Evolutionary conservation across 75 land plant species (phyloP).

Genomic region (Chamaecyparis obtusa): DNA sequence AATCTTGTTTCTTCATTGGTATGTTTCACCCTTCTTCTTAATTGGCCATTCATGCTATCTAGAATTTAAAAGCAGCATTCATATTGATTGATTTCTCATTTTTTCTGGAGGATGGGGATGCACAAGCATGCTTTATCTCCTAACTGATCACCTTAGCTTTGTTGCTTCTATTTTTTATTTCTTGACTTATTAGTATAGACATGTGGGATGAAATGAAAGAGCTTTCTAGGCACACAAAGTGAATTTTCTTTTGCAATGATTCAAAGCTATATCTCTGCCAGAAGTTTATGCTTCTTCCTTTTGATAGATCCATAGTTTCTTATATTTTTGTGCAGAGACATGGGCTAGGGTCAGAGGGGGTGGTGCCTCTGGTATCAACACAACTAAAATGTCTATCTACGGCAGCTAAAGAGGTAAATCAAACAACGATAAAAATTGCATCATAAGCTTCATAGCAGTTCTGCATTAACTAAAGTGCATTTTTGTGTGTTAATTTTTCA

Average conservation of each 20-base stretch:
- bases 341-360: neutral
- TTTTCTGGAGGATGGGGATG: neutral
- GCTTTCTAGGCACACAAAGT: neutral
- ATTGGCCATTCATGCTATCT: neutral
- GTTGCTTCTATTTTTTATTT: neutral
- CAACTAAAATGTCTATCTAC: neutral
- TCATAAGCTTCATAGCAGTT: neutral
- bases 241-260: neutral
- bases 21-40: neutral
- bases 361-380: neutral
- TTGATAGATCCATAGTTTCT: neutral
- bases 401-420: neutral
- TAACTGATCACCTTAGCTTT: neutral
- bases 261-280: neutral
- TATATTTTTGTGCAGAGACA: neutral
- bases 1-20: slow-evolving; percentile 7
- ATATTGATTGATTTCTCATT: neutral
- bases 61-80: neutral
- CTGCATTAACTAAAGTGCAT: neutral
- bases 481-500: neutral
- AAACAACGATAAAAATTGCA: neutral
- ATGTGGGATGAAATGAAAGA: neutral
- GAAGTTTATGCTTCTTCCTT: neutral
- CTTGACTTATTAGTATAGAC: neutral
- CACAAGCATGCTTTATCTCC: neutral